Evolutionary conservation across 2,329 filamentous ascomycete species (phyloP).

Genomic region (Neofusicoccum cordaticola): DNA sequence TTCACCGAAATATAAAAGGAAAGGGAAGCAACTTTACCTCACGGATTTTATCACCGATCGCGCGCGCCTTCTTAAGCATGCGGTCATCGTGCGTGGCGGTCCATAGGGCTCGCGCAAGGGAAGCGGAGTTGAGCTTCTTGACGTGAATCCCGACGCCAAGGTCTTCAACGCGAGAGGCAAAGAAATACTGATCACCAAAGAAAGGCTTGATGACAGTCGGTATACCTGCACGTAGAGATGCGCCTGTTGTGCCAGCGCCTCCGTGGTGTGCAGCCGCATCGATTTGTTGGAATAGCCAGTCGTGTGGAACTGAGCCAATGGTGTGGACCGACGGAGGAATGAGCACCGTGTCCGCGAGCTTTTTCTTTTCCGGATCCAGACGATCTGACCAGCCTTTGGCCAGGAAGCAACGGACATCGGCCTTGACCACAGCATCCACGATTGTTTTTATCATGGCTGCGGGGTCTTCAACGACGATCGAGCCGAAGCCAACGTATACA

Average conservation of each 20-base stretch:
- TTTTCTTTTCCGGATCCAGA: slow-evolving; percentile 47
- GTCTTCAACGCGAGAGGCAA: slow-evolving; percentile 84
- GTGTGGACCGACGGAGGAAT: slow-evolving; percentile 78
- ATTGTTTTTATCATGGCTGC: slow-evolving; percentile 88
- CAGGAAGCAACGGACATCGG: slow-evolving; percentile 89
- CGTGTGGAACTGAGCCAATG: slow-evolving; percentile 89
- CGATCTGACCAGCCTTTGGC: slow-evolving; percentile 98
- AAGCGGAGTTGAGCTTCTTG: slow-evolving; percentile 82
- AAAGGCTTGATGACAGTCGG: slow-evolving; percentile 95
- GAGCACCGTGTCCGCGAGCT: slow-evolving; percentile 51
- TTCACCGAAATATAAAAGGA: slow-evolving; percentile 16
- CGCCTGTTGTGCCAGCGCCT: slow-evolving; percentile 90
- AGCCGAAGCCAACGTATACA: slow-evolving; percentile 96
- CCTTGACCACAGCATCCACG: slow-evolving; percentile 83
- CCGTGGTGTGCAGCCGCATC: slow-evolving; percentile 95
- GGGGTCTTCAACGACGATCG: slow-evolving; percentile 89
- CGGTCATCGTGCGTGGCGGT: slow-evolving; percentile 84
- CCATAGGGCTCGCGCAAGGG: slow-evolving; percentile 85
- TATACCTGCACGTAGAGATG: slow-evolving; percentile 83
- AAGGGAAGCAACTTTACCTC: slow-evolving; percentile 57
- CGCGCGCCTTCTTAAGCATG: slow-evolving; percentile 83
- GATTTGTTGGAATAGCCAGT: slow-evolving; percentile 93
- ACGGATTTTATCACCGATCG: slow-evolving; percentile 83
- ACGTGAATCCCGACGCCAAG: slow-evolving; percentile 87
- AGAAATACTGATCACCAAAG: slow-evolving; percentile 98